Percentiles rank a stretch among this genome's conserved stretches.
Evolutionary conservation across 2,329 filamentous ascomycete genomes (phyloP).

Genomic region (Epichloe gansuensis): DNA sequence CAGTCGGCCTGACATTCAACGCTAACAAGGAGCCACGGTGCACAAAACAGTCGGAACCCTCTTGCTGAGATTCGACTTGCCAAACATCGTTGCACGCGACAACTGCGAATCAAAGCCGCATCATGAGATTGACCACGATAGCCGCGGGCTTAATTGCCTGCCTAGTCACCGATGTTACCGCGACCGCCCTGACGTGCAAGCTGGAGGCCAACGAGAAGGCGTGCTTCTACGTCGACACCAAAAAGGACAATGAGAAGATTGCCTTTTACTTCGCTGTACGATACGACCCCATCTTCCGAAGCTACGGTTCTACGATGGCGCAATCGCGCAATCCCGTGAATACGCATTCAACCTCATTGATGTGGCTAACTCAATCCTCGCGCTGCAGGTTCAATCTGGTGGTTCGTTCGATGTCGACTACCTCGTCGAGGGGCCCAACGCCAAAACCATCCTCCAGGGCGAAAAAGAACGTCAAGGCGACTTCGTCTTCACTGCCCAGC

Average conservation of each 20-base stretch:
- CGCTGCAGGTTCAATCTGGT: conserved; percentile 78
- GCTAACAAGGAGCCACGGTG: conserved; percentile 4
- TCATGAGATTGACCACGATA: conserved; percentile 53
- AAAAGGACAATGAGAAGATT: conserved; percentile 72
- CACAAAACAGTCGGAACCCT: not conserved
- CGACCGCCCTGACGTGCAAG: conserved; percentile 90
- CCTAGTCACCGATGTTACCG: conserved; percentile 57
- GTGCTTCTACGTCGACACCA: conserved; percentile 80
- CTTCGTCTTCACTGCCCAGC: conserved; percentile 91
- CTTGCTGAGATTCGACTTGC: not conserved
- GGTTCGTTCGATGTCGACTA: conserved; percentile 98
- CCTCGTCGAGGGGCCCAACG: conserved; percentile 66
- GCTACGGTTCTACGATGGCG: not conserved
- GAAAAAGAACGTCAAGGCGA: conserved; percentile 90
- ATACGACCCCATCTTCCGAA: conserved; percentile 15
- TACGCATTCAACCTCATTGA: not conserved
- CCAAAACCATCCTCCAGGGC: conserved; percentile 72
- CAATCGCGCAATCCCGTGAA: not conserved
- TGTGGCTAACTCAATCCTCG: not conserved
- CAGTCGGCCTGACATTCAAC: not conserved
- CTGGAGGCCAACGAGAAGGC: conserved; percentile 82
- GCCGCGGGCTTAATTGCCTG: conserved; percentile 58
- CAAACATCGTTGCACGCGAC: conserved; percentile 15
- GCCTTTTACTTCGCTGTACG: conserved; percentile 83
- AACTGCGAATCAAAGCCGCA: conserved; percentile 16